phyloP scores from a whole-genome alignment of 176 grass and related monocot species.

The Canna indica region DNA sequence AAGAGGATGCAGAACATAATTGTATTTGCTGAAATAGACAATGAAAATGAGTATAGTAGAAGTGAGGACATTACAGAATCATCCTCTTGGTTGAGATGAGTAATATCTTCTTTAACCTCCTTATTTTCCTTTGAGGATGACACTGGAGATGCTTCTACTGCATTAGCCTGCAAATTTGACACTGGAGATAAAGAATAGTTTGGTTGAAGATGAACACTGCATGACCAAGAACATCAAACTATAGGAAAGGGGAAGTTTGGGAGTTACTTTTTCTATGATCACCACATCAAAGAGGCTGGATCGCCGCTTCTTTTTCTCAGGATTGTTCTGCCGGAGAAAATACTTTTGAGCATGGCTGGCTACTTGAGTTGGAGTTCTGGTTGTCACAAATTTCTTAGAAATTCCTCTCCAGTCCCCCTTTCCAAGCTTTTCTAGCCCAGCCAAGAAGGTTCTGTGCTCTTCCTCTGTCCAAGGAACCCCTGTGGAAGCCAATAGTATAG shows the following conservation, averaged over 20 bases:
- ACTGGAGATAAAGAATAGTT: neutral
- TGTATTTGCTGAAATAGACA: neutral
- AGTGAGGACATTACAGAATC: neutral
- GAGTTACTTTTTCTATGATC: neutral
- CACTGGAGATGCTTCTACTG: neutral
- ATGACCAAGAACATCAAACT: neutral
- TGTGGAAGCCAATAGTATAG: neutral
- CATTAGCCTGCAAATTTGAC: neutral
- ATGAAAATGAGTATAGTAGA: neutral
- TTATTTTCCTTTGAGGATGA: neutral
- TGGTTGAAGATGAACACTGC: neutral
- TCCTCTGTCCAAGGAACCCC: neutral
- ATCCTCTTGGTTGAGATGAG: neutral
- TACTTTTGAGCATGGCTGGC: constrained; percentile 1
- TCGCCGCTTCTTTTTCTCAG: neutral
- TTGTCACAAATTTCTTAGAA: neutral
- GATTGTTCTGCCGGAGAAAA: neutral
- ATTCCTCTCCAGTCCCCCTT: neutral
- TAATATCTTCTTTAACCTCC: neutral
- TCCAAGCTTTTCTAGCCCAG: neutral
- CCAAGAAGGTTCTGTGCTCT: neutral
- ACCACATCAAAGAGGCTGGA: neutral
- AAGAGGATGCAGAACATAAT: too few species aligned
- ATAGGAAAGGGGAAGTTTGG: neutral
- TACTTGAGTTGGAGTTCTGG: neutral